Percentiles rank a stretch among this genome's conserved stretches.
These are phyloP conservation scores for Pezicula carpinea DNA, from an alignment of 2,329 filamentous ascomycete genomes.

Conservation along the genomic window DNA sequence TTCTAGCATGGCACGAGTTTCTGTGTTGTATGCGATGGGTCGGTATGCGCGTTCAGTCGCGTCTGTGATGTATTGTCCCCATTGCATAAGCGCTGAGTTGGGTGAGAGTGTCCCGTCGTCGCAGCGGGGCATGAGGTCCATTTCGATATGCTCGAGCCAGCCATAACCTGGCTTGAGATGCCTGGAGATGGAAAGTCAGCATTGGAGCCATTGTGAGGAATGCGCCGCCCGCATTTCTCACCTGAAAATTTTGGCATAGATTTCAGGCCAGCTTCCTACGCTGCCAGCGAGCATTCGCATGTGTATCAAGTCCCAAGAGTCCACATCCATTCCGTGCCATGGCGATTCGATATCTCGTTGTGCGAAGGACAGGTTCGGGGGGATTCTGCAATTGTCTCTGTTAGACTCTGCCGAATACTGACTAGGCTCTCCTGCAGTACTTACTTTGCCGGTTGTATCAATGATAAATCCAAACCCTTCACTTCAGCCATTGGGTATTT, in stretches of 20 bases:
- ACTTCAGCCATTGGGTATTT: constrained; percentile 55
- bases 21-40: constrained; percentile 61
- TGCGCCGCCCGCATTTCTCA: constrained; percentile 35
- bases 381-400: constrained; percentile 53
- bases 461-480: constrained; percentile 55
- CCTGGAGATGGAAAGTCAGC: constrained; percentile 36
- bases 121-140: constrained; percentile 74
- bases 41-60: constrained; percentile 63
- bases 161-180: constrained; percentile 74
- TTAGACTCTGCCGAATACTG: background rate
- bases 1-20: constrained; percentile 56
- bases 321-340: constrained; percentile 50
- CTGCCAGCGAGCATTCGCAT: constrained; percentile 75
- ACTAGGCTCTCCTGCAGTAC: constrained; percentile 17
- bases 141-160: constrained; percentile 81
- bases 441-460: constrained; percentile 54
- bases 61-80: constrained; percentile 64
- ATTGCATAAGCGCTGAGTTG: constrained; percentile 56
- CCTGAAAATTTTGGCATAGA: constrained; percentile 68
- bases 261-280: constrained; percentile 67
- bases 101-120: constrained; percentile 59
- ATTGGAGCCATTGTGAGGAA: background rate
- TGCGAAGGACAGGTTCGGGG: constrained; percentile 62
- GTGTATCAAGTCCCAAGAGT: constrained; percentile 67
- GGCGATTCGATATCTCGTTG: constrained; percentile 74